phyloP scores from a whole-genome alignment of 2,329 filamentous ascomycete species.

The Aureobasidium sp. region DNA sequence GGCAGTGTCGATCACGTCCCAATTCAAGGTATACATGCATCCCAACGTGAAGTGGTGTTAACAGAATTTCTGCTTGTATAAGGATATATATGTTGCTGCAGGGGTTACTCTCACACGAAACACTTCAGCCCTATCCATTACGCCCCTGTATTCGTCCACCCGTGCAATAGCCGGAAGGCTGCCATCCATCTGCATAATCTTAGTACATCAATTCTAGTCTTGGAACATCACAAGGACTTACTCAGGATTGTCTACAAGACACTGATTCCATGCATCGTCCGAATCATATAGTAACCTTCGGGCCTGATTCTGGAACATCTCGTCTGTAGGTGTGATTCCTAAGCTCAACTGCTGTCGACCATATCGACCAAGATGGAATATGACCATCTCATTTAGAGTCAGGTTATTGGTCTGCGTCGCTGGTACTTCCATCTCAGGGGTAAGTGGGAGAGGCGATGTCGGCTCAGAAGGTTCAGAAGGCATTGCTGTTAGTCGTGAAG shows the following conservation, averaged over 20 bases:
- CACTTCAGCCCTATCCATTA: neutral
- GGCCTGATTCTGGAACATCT: constrained; percentile 40
- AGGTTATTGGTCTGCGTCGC: neutral
- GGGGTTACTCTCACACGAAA: no score
- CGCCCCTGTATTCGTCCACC: neutral
- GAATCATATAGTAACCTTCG: constrained; percentile 39
- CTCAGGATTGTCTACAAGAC: constrained; percentile 32
- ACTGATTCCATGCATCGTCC: constrained; percentile 41
- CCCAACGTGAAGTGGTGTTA: neutral
- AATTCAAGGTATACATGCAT: neutral
- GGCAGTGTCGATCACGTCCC: neutral
- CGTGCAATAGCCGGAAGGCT: constrained; percentile 28
- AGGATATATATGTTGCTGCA: neutral
- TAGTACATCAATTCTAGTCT: neutral
- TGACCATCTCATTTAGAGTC: constrained; percentile 41
- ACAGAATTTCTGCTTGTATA: neutral
- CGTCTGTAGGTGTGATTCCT: constrained; percentile 37
- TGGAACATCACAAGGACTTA: neutral
- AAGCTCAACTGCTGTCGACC: constrained; percentile 31
- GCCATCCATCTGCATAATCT: constrained; percentile 29
- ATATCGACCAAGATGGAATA: constrained; percentile 36
- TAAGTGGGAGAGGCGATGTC: constrained; percentile 1
- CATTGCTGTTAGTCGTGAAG: neutral
- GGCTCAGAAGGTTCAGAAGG: neutral
- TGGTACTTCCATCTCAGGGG: neutral